Evolutionary conservation across 2,329 filamentous ascomycete genomes (phyloP), one percentile per base, ranked within the genome.

Genomic region (Fusarium sacchari): DNA sequence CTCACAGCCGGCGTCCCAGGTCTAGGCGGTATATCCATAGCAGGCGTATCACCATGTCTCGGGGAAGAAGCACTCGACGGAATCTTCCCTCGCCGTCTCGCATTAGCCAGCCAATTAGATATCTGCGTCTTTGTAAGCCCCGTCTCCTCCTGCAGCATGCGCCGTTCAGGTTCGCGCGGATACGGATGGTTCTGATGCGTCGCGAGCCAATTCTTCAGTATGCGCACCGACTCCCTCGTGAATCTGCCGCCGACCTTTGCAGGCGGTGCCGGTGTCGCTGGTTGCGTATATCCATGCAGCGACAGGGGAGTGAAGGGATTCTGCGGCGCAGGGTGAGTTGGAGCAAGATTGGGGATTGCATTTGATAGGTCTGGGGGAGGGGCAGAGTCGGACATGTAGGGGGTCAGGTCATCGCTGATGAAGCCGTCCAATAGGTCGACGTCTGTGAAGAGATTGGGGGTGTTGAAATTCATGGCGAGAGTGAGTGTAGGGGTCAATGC

Each of bases 91-190:
- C 94, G 87, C 57, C 94, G 89, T 37, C 94, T 90, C 60, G 94
- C 94, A 81, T 97, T 97, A 60, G 94, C 94, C 53, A 97, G 88
- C 94, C 94, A 97, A 80, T 96, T 97, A 24, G 91, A 91, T 68
- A 97, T 95, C 79, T 97, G 94, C 14, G 88, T 92, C 74, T 92
- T 89, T 78, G 89, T 94, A 40, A 97, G 86, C 9, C 94, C 93
- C 2, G 94, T 97, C 73, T 91, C 88, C 57, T 88, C 86, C 79
- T 93, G 91, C 24, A 97, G 86, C 66, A 89, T 87, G 61, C 93
- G 91, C 77, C 95, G 95, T 78, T 97, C 93, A 52, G 93, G 89
- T 43, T 97, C 94, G 20, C 89, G 94, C 8, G 94, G 94, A 79
- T 97, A 97, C 0, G 94, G 94, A 77, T 96, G 92, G 47, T 91